Percentiles rank a stretch among this genome's conserved stretches.
Evolutionary conservation across 768 basidiomycete genomes (phyloP).

Genomic region (Fistulinella prunicolor): DNA sequence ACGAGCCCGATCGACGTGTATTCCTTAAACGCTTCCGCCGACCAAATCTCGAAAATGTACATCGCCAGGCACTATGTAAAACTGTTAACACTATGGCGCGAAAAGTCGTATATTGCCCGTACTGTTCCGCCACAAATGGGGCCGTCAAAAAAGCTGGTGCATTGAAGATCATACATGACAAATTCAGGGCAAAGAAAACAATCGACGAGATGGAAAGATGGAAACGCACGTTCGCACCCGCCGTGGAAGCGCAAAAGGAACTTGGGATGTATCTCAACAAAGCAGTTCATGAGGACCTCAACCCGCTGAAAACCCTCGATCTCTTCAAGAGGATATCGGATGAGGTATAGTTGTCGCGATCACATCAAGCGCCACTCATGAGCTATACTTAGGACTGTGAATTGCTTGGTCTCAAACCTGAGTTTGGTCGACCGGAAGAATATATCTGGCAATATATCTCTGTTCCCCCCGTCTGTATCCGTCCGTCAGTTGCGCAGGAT

Average conservation of each 20-base stretch:
- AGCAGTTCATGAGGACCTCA: constrained; percentile 88
- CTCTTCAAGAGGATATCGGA: constrained; percentile 90
- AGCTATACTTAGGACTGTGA: constrained; percentile 75
- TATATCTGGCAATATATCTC: constrained; percentile 99
- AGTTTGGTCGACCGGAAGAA: constrained; percentile 90
- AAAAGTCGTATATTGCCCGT: constrained; percentile 88
- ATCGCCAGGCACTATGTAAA: constrained; percentile 78
- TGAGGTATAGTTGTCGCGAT: constrained; percentile 51
- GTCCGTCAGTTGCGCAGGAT: constrained; percentile 96
- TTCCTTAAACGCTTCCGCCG: constrained; percentile 90
- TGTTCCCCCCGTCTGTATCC: constrained; percentile 95
- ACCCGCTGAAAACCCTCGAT: constrained; percentile 90
- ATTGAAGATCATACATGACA: constrained; percentile 96
- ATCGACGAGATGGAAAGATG: constrained; percentile 86
- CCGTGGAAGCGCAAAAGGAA: constrained; percentile 85
- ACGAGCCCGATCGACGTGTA: constrained; percentile 78
- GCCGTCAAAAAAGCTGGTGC: constrained; percentile 95
- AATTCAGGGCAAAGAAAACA: constrained; percentile 92
- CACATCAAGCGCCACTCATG: background rate
- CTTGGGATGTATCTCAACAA: constrained; percentile 81
- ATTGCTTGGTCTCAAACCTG: constrained; percentile 85
- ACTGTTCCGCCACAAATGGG: constrained; percentile 92
- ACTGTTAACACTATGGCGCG: constrained; percentile 83
- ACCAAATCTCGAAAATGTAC: constrained; percentile 88
- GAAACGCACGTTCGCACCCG: constrained; percentile 76